A percentile compares a stretch with the other conserved stretches of the same genome.
These are phyloP conservation scores for Scheffersomyces quercinus DNA, from an alignment of 1,139 yeast species.

Conservation along the genomic window DNA sequence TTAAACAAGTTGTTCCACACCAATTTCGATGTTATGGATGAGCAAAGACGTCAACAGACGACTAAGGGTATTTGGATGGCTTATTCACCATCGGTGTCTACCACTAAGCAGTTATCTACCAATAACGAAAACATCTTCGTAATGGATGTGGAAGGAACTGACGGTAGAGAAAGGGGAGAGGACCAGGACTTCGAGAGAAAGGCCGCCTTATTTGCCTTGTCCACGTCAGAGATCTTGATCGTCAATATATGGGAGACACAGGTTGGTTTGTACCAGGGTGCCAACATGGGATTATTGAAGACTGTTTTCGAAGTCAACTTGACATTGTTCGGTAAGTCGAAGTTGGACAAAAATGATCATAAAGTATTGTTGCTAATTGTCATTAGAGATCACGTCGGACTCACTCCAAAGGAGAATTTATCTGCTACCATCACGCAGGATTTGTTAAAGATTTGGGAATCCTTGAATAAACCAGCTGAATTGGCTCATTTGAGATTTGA, in stretches of 20 bases:
- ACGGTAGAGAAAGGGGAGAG: constrained; percentile 96
- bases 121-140: constrained; percentile 60
- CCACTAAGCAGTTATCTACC: constrained; percentile 16
- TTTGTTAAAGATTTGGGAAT: constrained; percentile 74
- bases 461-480: constrained; percentile 70
- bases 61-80: constrained; percentile 97
- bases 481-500: constrained; percentile 52
- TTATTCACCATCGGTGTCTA: constrained; percentile 46
- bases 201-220: constrained; percentile 90
- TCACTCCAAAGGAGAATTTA: constrained; percentile 77
- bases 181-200: constrained; percentile 98
- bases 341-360: constrained; percentile 42
- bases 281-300: constrained; percentile 91
- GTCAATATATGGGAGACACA: constrained; percentile 97
- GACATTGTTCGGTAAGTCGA: constrained; percentile 63
- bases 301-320: constrained; percentile 96
- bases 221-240: constrained; percentile 88
- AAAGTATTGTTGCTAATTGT: constrained; percentile 83
- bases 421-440: constrained; percentile 69
- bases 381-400: constrained; percentile 87
- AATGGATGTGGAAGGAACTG: constrained; percentile 97
- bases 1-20: constrained; percentile 85
- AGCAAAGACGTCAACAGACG: constrained; percentile 74
- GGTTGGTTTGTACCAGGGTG: constrained; percentile 95
- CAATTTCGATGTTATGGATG: constrained; percentile 91